Conservation (phyloP, 176 grass and related monocot species). For the Avena atlantica region DNA sequence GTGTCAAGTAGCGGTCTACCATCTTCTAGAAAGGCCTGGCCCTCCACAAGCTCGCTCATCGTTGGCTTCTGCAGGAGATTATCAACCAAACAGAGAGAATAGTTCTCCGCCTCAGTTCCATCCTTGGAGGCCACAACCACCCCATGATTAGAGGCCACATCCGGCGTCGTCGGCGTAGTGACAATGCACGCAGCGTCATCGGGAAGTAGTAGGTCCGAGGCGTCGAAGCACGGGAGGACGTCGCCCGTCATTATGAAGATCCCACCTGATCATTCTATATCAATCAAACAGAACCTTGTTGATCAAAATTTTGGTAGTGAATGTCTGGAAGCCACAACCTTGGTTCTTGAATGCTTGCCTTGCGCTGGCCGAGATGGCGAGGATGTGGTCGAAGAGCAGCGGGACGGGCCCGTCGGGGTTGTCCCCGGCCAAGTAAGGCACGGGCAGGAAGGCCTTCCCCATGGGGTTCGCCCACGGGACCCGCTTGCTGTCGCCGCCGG, state of each 20-base stretch:
- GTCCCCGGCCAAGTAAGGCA: slow-evolving; percentile 78
- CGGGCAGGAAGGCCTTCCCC: slow-evolving; percentile 90
- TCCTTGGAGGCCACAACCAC: slow-evolving; percentile 79
- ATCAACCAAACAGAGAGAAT: slow-evolving; percentile 68
- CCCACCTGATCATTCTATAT: slow-evolving; percentile 68
- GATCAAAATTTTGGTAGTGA: no score
- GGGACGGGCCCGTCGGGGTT: slow-evolving; percentile 81
- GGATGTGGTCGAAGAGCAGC: slow-evolving; percentile 92
- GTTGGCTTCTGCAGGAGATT: slow-evolving; percentile 90
- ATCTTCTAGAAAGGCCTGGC: slow-evolving; percentile 70
- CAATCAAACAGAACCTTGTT: slow-evolving; percentile 15
- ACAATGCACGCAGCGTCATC: slow-evolving; percentile 78
- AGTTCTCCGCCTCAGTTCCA: slow-evolving; percentile 43
- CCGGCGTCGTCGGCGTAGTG: slow-evolving; percentile 77
- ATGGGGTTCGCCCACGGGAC: slow-evolving; percentile 96
- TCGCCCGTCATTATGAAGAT: slow-evolving; percentile 99
- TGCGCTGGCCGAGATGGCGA: slow-evolving; percentile 77
- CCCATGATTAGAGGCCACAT: slow-evolving; percentile 88
- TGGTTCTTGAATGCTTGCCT: slow-evolving; percentile 90
- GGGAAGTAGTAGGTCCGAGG: slow-evolving; percentile 67
- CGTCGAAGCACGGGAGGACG: slow-evolving; percentile 94
- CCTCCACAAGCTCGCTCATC: slow-evolving; percentile 61
- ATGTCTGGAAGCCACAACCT: slow-evolving; percentile 53
- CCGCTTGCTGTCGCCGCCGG: slow-evolving; percentile 93
- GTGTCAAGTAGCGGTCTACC: slow-evolving; percentile 89